Evolutionary conservation across 108 stramenopile species (phyloP), one percentile per base, ranked within the genome.

Genomic region (Cafeteria roenbergensis): DNA sequence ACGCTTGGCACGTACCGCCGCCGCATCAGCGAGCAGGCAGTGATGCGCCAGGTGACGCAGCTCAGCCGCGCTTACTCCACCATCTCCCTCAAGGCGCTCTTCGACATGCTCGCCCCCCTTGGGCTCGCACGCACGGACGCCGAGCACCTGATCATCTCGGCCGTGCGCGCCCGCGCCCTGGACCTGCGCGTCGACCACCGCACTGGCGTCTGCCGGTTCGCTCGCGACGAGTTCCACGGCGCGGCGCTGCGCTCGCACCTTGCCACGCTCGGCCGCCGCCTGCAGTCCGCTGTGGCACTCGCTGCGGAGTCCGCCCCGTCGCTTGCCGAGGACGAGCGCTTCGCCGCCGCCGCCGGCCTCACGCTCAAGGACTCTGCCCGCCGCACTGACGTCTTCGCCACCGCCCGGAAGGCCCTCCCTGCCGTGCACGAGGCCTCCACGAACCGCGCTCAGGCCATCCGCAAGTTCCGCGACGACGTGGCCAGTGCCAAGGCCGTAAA

Each of bases 201-300:
- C 59, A 78, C 85, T 1, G 80, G 87, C 27, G 91, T 90, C 75
- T 74, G 93, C 38, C 84, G 90, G 29, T 93, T 95, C 74, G 90
- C 90, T 1, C 78, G 79, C 65, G 79, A 73, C 35, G 71, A 80
- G 17, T 35, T 66, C 62, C 78, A 77, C 37, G 78, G 67, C 30
- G 74, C 88, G 69, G 63, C 87, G 83, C 68, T 72, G 71, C 76
- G 74, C 35, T 64, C 67, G 28, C 70, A 80, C 80, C 55, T 85
- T 80, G 69, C 71, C 63, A 62, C 85, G 83, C 86, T 83, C 87
- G 50, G 85, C 77, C 52, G 86, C 86, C 67, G 78, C 89, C 59
- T 82, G 79, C 24, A 75, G n/a, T n/a, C n/a, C n/a, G n/a, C n/a
- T n/a, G n/a, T n/a, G n/a, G n/a, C n/a, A n/a, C n/a, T n/a, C n/a